Base-by-base conservation (phyloP, 129 eudicot genomes). In the Scalesia atractyloides region DNA sequence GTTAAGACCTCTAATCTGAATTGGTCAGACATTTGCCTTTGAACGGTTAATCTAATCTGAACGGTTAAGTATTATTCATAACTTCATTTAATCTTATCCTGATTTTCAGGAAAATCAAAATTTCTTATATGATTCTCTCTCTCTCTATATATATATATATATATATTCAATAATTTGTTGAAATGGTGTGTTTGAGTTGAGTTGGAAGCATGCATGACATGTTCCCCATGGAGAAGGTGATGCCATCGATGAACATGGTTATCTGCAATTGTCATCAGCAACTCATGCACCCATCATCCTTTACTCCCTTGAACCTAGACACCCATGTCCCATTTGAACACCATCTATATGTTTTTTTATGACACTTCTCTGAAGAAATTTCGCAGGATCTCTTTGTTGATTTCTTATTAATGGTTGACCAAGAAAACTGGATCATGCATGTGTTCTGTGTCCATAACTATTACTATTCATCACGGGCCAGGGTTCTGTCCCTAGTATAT, bases 301-400 rank as follows among this genome's bases (percentile, higher is more conserved):
- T 50, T 51, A 70, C 76, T 64, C 81, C 76, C 81, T 69, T 73
- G 24, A 36, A 22, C 66, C 49, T 77, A 64, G 76, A 77, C 82
- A 77, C 65, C 17, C 57, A 61, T 77, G 82, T 70, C 82, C 81
- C 81, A 77, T 69, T 63, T 75, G 18, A 20, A 66, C 54, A 53
- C 66, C n/a, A 56, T 41, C 20, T 34, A 24, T 72, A 41, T 34
- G 56, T 26, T 41, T 8, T 64, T 37, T 44, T 51, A 41, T 59
- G 53, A 58, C 66, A 68, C 30, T 69, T 62, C 11, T 7, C 16
- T 14, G 20, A 13, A 30, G 56, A 74, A 14, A 19, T 64, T 59
- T 41, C 62, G 69, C 43, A 69, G 70, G 74, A 67, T 68, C 36
- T 49, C 39, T 77, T 69, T 69, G 75, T 33, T 57, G 61, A 41